Conservation (phyloP, 2,329 filamentous ascomycete species). For the Basipetospora chlamydospora region DNA sequence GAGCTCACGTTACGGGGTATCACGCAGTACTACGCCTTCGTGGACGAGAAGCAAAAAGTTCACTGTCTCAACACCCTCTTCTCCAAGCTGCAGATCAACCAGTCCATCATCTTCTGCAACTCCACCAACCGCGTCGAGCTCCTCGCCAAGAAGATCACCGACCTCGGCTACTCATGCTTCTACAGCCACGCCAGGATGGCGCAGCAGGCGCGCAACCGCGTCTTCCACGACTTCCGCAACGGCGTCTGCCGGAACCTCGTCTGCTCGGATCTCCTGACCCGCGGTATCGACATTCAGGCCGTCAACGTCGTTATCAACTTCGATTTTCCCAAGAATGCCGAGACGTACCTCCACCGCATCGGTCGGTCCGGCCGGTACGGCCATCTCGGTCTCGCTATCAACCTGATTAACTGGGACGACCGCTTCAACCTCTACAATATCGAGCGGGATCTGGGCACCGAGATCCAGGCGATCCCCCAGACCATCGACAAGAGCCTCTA, state of each 20-base stretch:
- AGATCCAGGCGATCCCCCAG: slow-evolving; percentile 90
- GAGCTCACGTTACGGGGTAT: slow-evolving; percentile 96
- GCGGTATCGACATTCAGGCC: slow-evolving; percentile 98
- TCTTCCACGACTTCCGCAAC: slow-evolving; percentile 98
- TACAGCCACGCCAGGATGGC: slow-evolving; percentile 98
- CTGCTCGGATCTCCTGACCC: slow-evolving; percentile 91
- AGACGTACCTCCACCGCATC: slow-evolving; percentile 96
- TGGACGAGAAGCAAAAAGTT: slow-evolving; percentile 98
- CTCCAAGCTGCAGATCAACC: slow-evolving; percentile 98
- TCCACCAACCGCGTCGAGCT: slow-evolving; percentile 97
- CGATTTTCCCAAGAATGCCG: slow-evolving; percentile 97
- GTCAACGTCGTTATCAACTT: slow-evolving; percentile 99
- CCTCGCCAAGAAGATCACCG: slow-evolving; percentile 97
- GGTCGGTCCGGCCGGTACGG: slow-evolving; percentile 95
- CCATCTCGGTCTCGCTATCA: slow-evolving; percentile 93
- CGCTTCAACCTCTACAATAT: slow-evolving; percentile 98
- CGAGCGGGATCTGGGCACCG: slow-evolving; percentile 89
- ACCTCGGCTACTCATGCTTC: slow-evolving; percentile 97
- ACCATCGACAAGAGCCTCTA: slow-evolving; percentile 97
- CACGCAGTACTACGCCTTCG: slow-evolving; percentile 97
- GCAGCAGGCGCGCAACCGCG: slow-evolving; percentile 89
- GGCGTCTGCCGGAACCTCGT: slow-evolving; percentile 96
- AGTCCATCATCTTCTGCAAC: slow-evolving; percentile 99
- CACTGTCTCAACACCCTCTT: slow-evolving; percentile 98
- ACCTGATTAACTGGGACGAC: slow-evolving; percentile 99